Base-by-base conservation (phyloP, 2,329 filamentous ascomycete species). In the Ophiocordyceps australis region DNA sequence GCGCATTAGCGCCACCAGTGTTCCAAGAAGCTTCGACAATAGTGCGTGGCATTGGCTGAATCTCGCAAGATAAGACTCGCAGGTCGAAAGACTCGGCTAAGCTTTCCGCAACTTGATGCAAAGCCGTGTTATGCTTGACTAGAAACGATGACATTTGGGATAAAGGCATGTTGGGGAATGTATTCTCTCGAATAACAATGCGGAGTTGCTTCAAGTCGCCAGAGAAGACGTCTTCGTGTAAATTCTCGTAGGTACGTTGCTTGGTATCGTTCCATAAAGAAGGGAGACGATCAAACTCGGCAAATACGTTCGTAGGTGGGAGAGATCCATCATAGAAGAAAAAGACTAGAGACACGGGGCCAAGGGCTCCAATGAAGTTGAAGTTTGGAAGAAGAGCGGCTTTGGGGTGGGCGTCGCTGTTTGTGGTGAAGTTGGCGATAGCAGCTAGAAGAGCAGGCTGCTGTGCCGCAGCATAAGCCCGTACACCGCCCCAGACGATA, bases 321-420 rank as follows among this genome's bases (percentile, higher is more conserved):
- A 46, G 42, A 0, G 57, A 54, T 2, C 63, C 70, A 40, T 75
- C 64, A 41, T 74, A 74, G 48, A 70, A 74, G 19, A 69, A 40
- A 43, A 74, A 74, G 31, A 75, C 43, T 29, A 68, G 72, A 13
- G 62, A 29, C 32, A 71, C 53, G 3, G 52, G 39, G 5, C 23
- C 24, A 1, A 20, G 5, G 5, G 11, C 23, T 7, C 17, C 24
- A 5, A 30, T 27, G 13, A 33, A 49, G 36, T 66, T 55, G 3
- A 57, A 54, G 0, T 65, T 73, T 24, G 64, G 43, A 32, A 74
- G 73, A 23, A 74, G 58, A 9, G 57, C 65, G 1, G 67, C 69
- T 40, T 69, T 71, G 31, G 60, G 52, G 35, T 74, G 67, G 1
- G n/a, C n/a, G n/a, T 54, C 47, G 38, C 68, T 66, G 41, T 73